Percentiles rank a stretch among this genome's conserved stretches.
These are phyloP conservation scores for Crepidotus variabilis DNA, from an alignment of 768 basidiomycete species.

Conservation along the genomic window DNA sequence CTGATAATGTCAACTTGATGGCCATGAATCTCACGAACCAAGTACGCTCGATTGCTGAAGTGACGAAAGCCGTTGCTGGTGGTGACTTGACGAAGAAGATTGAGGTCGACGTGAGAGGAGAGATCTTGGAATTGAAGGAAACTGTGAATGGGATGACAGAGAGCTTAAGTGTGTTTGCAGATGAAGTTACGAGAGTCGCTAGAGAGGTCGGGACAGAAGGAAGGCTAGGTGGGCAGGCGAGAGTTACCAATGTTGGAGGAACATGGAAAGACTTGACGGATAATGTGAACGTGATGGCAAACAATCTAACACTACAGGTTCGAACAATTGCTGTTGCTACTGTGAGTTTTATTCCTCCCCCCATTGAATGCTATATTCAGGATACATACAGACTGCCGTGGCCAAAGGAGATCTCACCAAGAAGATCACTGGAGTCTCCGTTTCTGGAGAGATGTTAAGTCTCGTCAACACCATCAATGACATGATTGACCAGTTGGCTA, in stretches of 20 bases:
- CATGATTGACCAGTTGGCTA: slow-evolving; percentile 59
- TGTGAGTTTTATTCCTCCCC: slow-evolving; percentile 36
- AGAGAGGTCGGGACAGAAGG: slow-evolving; percentile 98
- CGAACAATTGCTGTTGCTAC: slow-evolving; percentile 92
- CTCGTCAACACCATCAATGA: slow-evolving; percentile 97
- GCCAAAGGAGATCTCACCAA: slow-evolving; percentile 90
- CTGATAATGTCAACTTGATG: slow-evolving; percentile 87
- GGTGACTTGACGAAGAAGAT: slow-evolving; percentile 95
- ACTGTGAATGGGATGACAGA: slow-evolving; percentile 97
- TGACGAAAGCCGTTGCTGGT: slow-evolving; percentile 91
- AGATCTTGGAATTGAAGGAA: slow-evolving; percentile 86
- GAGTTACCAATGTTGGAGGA: slow-evolving; percentile 91
- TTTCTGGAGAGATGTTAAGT: slow-evolving; percentile 94
- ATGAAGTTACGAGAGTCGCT: slow-evolving; percentile 80
- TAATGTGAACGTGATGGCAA: slow-evolving; percentile 95
- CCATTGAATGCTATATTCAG: not conserved
- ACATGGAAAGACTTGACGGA: slow-evolving; percentile 98
- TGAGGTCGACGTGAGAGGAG: slow-evolving; percentile 86
- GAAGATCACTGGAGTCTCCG: slow-evolving; percentile 90
- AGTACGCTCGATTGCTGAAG: slow-evolving; percentile 82
- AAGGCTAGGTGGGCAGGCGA: slow-evolving; percentile 88
- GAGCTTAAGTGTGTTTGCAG: slow-evolving; percentile 79
- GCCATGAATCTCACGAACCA: slow-evolving; percentile 89
- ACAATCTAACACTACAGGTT: slow-evolving; percentile 90
- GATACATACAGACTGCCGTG: slow-evolving; percentile 60